These are phyloP conservation scores for Sphaerulina vaccinii DNA, from an alignment of 2,329 filamentous ascomycete species.

Conservation along the genomic window DNA sequence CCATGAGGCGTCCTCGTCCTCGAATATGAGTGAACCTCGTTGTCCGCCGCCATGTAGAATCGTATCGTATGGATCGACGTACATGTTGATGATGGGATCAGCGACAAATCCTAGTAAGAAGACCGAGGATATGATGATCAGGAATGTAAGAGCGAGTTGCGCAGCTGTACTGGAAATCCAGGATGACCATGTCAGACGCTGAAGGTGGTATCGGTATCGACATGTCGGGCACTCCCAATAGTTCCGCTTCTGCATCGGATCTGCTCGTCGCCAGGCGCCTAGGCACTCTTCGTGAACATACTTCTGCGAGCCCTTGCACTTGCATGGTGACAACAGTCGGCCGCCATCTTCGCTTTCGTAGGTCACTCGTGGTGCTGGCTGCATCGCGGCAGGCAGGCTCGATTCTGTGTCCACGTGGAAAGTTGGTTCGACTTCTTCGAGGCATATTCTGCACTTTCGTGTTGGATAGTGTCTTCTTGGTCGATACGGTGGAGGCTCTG, in stretches of 20 bases:
- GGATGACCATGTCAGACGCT: slow-evolving; percentile 72
- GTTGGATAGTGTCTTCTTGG: slow-evolving; percentile 60
- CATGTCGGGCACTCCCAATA: slow-evolving; percentile 90
- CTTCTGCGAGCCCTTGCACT: slow-evolving; percentile 87
- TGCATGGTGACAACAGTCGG: slow-evolving; percentile 82
- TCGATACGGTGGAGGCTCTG: slow-evolving; percentile 25
- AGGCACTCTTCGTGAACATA: slow-evolving; percentile 94
- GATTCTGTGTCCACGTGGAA: slow-evolving; percentile 48
- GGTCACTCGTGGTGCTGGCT: slow-evolving; percentile 56
- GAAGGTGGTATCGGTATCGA: slow-evolving; percentile 75
- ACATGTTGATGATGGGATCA: slow-evolving; percentile 87
- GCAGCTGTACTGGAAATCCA: slow-evolving; percentile 57
- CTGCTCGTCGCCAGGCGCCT: slow-evolving; percentile 74
- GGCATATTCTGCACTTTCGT: slow-evolving; percentile 83
- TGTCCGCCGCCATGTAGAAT: slow-evolving; percentile 37
- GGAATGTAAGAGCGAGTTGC: slow-evolving; percentile 68
- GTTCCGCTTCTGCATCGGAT: slow-evolving; percentile 66
- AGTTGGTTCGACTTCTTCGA: slow-evolving; percentile 68
- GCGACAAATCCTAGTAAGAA: slow-evolving; percentile 88
- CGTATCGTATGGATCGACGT: slow-evolving; percentile 66
- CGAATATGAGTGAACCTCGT: slow-evolving; percentile 36
- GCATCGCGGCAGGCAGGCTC: slow-evolving; percentile 55
- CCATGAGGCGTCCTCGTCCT: slow-evolving; percentile 64
- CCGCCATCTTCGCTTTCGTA: slow-evolving; percentile 74
- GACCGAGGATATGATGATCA: slow-evolving; percentile 68